These are phyloP conservation scores for Dittrichia graveolens DNA, from an alignment of 129 eudicot genomes.

Conservation along the genomic window DNA sequence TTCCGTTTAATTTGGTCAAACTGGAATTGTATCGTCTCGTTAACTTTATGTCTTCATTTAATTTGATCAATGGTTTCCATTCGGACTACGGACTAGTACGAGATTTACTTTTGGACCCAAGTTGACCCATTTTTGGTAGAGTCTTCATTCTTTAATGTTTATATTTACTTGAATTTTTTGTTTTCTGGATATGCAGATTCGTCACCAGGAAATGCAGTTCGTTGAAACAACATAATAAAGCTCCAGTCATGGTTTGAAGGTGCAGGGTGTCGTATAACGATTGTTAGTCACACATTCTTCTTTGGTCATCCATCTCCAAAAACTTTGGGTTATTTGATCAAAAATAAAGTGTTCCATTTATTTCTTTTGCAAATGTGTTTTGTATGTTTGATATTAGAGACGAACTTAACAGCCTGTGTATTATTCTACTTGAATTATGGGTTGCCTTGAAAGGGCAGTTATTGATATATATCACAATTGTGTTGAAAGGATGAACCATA, in stretches of 20 bases:
- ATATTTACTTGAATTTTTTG: not conserved
- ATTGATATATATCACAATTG: not conserved
- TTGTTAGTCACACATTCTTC: conserved; percentile 12
- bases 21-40: too few species aligned
- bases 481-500: too few species aligned
- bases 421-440: conserved; percentile 7
- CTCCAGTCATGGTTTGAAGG: conserved; percentile 73
- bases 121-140: too few species aligned
- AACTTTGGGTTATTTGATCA: conserved; percentile 20
- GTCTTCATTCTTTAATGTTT: not conserved
- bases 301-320: conserved; percentile 23
- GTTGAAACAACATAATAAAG: conserved; percentile 52
- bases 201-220: conserved; percentile 86
- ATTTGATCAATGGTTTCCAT: too few species aligned
- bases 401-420: not conserved
- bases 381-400: conserved; percentile 9
- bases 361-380: conserved; percentile 10
- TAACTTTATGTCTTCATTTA: too few species aligned
- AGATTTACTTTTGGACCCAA: too few species aligned
- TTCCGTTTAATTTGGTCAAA: too few species aligned
- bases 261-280: not conserved
- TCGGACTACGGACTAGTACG: too few species aligned
- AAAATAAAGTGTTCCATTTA: not conserved
- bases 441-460: not conserved
- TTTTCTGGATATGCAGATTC: conserved; percentile 67